phyloP scores from a whole-genome alignment of 805 yeast genomes.

The Cyberlindnera samutprakarnensis region DNA sequence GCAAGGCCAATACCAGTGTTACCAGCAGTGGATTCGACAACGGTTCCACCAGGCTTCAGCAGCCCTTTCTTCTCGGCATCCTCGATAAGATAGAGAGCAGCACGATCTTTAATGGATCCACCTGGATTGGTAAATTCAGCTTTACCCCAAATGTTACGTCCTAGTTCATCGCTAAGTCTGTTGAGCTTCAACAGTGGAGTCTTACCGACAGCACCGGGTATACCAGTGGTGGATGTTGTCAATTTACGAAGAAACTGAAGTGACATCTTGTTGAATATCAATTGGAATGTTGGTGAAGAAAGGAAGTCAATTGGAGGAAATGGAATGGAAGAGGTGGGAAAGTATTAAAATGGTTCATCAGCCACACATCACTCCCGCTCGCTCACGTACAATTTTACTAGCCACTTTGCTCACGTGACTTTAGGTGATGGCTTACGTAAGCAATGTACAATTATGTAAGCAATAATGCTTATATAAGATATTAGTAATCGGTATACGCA shows the following conservation, averaged over 20 bases:
- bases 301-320: too few species aligned
- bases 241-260: conserved; percentile 22
- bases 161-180: conserved; percentile 46
- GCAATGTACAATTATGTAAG: too few species aligned
- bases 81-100: conserved; percentile 68
- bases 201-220: conserved; percentile 85
- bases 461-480: too few species aligned
- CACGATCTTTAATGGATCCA: conserved; percentile 87
- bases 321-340: too few species aligned
- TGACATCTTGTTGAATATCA: conserved; percentile 1
- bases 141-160: conserved; percentile 77
- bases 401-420: too few species aligned
- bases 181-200: conserved; percentile 73
- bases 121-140: conserved; percentile 95
- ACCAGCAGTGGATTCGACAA: conserved; percentile 93
- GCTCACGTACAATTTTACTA: too few species aligned
- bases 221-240: conserved; percentile 38
- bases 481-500: too few species aligned
- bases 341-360: too few species aligned
- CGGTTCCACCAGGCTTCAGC: conserved; percentile 71
- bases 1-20: conserved; percentile 95
- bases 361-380: too few species aligned
- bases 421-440: too few species aligned
- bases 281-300: too few species aligned
- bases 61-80: conserved; percentile 70